A percentile compares a stretch with the other conserved stretches of the same genome.
Evolutionary conservation across 2,329 filamentous ascomycete genomes (phyloP).

Genomic region (Claviceps purpurea): DNA sequence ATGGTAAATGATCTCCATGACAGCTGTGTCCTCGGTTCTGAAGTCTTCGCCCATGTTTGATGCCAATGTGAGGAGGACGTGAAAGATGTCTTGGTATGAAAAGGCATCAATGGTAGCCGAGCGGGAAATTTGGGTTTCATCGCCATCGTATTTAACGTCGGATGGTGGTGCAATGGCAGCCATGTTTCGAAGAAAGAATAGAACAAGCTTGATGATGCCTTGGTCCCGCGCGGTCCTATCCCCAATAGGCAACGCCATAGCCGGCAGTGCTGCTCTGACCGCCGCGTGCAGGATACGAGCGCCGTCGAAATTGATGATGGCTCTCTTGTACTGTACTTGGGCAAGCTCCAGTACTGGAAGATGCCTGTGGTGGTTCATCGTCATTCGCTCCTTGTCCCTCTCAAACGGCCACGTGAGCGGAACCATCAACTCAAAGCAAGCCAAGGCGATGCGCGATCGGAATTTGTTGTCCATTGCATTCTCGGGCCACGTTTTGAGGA

Average conservation of each 20-base stretch:
- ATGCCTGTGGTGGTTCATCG: conserved; percentile 84
- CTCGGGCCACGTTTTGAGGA: conserved; percentile 70
- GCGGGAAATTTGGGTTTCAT: conserved; percentile 78
- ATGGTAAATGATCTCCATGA: conserved; percentile 88
- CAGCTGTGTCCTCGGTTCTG: conserved; percentile 70
- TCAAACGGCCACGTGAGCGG: conserved; percentile 92
- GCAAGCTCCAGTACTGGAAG: conserved; percentile 78
- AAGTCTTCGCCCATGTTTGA: conserved; percentile 95
- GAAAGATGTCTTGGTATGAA: conserved; percentile 79
- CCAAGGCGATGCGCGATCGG: conserved; percentile 66
- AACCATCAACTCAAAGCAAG: conserved; percentile 80
- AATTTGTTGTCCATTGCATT: conserved; percentile 58
- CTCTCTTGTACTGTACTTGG: conserved; percentile 80
- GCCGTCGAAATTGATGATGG: conserved; percentile 71
- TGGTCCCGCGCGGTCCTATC: conserved; percentile 73
- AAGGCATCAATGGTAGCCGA: conserved; percentile 83
- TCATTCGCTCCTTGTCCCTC: conserved; percentile 65
- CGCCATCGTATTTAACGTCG: conserved; percentile 64
- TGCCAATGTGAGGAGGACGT: conserved; percentile 70
- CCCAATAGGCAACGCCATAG: conserved; percentile 65
- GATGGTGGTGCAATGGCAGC: conserved; percentile 68
- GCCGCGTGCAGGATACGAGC: conserved; percentile 67
- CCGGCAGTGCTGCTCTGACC: conserved; percentile 68
- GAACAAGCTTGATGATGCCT: conserved; percentile 77
- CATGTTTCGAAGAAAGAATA: conserved; percentile 84